phyloP scores from a whole-genome alignment of 805 yeast species.

The Clavispora santaluciae region DNA sequence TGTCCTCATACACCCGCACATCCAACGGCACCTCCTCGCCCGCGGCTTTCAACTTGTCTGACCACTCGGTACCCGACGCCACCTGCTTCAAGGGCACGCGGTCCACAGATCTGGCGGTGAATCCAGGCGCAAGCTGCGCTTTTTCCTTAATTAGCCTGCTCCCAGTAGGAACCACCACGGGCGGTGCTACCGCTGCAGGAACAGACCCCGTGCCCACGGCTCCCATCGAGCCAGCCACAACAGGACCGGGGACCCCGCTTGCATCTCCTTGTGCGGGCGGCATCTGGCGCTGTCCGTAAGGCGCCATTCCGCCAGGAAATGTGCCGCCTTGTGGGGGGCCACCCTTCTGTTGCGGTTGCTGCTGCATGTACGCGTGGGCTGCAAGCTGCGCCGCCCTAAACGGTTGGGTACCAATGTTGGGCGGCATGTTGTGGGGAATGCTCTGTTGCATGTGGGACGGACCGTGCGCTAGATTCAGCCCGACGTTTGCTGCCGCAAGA shows the following conservation, averaged over 20 bases:
- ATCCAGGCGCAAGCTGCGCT: constrained; percentile 11
- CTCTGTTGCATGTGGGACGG: not conserved
- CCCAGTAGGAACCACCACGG: not conserved
- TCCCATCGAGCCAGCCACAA: not conserved
- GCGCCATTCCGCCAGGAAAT: not conserved
- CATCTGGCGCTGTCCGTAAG: not conserved
- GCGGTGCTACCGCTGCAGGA: not conserved
- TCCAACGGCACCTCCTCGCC: constrained; percentile 44
- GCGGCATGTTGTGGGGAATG: not conserved
- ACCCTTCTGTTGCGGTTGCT: constrained; percentile 10
- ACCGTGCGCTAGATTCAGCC: not conserved
- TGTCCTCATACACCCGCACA: constrained; percentile 49
- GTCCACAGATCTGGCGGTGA: constrained; percentile 15
- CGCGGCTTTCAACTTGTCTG: constrained; percentile 38
- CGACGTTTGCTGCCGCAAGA: not conserved
- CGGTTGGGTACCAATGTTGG: not conserved
- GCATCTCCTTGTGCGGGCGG: not conserved
- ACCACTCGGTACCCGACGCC: constrained; percentile 47
- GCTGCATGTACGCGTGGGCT: constrained; percentile 5
- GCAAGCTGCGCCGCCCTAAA: not conserved
- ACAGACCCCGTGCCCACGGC: not conserved
- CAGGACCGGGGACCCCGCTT: too few relatives aligned
- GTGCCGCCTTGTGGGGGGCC: not conserved
- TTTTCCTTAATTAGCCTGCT: constrained; percentile 4
- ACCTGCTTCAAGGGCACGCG: constrained; percentile 23